Base-by-base conservation (phyloP, 305 asterid genomes). In the Rubia occidens region DNA sequence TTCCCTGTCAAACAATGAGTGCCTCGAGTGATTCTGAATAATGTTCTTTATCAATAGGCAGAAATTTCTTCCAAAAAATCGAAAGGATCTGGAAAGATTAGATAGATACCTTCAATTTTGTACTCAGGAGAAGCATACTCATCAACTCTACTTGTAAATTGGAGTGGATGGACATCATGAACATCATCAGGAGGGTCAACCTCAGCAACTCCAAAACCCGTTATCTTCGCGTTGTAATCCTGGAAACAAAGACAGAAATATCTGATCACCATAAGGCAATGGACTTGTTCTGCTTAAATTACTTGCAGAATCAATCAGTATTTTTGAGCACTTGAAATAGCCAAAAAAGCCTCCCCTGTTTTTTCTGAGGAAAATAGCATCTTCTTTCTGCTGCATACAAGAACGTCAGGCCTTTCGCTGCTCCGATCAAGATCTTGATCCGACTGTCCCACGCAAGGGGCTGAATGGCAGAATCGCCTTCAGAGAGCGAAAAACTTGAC, bases 121-220 rank as follows among this genome's bases (percentile, higher is more conserved):
- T 88, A 88, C 76, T 88, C 91, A 4, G 96, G 94, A 40, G 96
- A 94, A 54, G 89, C 95, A 71, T 87, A 88, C 6, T 89, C 95
- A 44, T 83, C 4, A 0, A 92, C 85, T 24, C 93, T 62, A 62
- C 5, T 93, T 82, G 82, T 81, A 18, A 85, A 39, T 40, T 32
- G 44, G 17, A 64, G 29, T 20, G 61, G 61, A 51, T 51, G 45
- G 26, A 29, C 60, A n/a, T 67, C 71, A 8, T 37, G 44, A 39
- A 63, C 17, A n/a, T 64, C 54, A 40, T 40, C 8, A 8, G 68
- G 68, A 14, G 35, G 68, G 39, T 64, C 6, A 18, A 64, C 53
- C 32, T 64, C 68, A 64, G 54, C 53, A 45, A 89, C 77, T 51
- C 89, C 89, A 69, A 89, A 89, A 74, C 86, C 95, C 11, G 96